A percentile compares a stretch with the other conserved stretches of the same genome.
Conservation (phyloP, 257 asterid species). For the Mentha longifolia region DNA sequence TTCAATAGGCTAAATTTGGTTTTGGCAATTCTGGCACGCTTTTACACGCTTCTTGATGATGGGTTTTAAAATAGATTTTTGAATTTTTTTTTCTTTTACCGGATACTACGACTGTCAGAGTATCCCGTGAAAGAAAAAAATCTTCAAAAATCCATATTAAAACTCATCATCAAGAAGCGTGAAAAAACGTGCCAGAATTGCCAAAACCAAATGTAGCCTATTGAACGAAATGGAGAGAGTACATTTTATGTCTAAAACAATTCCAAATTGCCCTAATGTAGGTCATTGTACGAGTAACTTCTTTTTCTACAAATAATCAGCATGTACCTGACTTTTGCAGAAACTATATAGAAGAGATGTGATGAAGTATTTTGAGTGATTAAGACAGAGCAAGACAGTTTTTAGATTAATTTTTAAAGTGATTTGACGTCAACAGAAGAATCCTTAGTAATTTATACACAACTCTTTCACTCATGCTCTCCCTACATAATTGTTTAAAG, state of each 20-base stretch:
- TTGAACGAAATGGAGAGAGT: too few relatives aligned
- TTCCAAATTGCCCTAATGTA: background rate
- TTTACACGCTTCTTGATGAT: too few relatives aligned
- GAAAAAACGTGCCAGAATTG: too few relatives aligned
- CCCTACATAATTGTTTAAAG: background rate
- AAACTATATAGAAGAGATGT: background rate
- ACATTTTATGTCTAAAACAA: background rate
- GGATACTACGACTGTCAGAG: too few relatives aligned
- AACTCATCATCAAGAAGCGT: too few relatives aligned
- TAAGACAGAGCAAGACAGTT: background rate
- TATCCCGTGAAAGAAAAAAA: too few relatives aligned
- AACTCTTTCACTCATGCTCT: background rate
- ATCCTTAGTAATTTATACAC: background rate
- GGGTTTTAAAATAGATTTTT: too few relatives aligned
- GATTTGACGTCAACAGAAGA: background rate
- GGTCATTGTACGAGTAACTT: conserved; percentile 4
- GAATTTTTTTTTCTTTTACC: too few relatives aligned
- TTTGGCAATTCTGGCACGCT: too few relatives aligned
- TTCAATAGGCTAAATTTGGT: too few relatives aligned
- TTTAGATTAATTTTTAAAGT: conserved; percentile 9
- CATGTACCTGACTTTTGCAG: background rate
- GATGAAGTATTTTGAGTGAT: background rate
- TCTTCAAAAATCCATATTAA: too few relatives aligned
- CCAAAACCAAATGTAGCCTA: too few relatives aligned
- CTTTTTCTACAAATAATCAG: conserved; percentile 17